phyloP scores from a whole-genome alignment of 495 filamentous ascomycete genomes.

The Eremomyces bilateralis region DNA sequence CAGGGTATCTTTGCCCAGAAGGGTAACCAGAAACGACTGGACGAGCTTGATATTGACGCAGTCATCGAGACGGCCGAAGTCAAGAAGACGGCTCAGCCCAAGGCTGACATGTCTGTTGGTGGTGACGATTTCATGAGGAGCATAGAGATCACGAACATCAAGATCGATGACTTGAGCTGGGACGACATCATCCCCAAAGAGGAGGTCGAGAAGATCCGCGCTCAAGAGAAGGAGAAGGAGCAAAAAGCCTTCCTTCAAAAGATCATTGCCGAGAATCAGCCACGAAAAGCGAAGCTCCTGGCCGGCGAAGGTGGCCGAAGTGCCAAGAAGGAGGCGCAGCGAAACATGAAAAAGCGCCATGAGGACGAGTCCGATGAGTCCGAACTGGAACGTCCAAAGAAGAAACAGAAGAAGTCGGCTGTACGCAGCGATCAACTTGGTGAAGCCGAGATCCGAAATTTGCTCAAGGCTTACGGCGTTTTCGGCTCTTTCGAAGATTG shows the following conservation, averaged over 20 bases:
- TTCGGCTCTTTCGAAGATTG: constrained; percentile 77
- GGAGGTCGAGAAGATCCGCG: constrained; percentile 67
- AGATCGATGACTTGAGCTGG: constrained; percentile 85
- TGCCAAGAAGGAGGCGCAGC: constrained; percentile 57
- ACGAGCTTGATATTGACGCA: constrained; percentile 95
- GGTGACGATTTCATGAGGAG: constrained; percentile 82
- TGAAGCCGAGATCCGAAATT: constrained; percentile 78
- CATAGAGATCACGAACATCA: constrained; percentile 78
- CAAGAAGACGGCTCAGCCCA: constrained; percentile 76
- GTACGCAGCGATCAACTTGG: too few species aligned
- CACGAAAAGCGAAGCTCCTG: constrained; percentile 57
- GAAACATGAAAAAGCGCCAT: constrained; percentile 73
- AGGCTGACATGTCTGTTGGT: constrained; percentile 76
- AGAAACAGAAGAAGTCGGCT: too few species aligned
- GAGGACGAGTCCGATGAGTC: constrained; percentile 33
- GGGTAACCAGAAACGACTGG: constrained; percentile 83
- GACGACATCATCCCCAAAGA: constrained; percentile 96
- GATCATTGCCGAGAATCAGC: constrained; percentile 66
- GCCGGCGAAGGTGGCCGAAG: constrained; percentile 51
- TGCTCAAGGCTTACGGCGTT: constrained; percentile 67
- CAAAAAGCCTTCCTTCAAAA: constrained; percentile 66
- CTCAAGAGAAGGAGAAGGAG: constrained; percentile 62
- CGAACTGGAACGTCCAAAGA: constrained; percentile 54
- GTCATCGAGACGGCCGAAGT: constrained; percentile 91
- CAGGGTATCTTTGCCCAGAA: constrained; percentile 96